Evolutionary conservation across 352 stramenopile genomes (phyloP), one percentile per base, ranked within the genome.

Genomic region (Pythium insidiosum): DNA sequence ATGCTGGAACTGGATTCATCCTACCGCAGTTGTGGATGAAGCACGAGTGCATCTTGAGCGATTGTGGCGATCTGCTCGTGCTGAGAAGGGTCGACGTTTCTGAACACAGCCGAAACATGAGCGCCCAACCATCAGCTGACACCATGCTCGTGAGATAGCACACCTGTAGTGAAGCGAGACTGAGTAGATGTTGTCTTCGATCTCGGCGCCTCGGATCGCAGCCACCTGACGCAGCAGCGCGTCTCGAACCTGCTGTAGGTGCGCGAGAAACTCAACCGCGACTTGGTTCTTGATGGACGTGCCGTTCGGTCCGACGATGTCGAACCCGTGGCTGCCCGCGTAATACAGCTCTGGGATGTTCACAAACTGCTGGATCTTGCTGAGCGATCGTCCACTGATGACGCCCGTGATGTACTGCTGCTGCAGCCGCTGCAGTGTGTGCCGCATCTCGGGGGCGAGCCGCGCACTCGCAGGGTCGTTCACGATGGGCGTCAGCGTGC

Each of bases 111-210:
- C 16, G 40, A 18, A 29, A 5, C 28, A 37, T 19, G 13, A 51
- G 9, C 16, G 11, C n/a, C 33, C 24, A 10, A 16, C 4, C 23
- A 7, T 50, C 25, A 39, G 23, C 35, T 9, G 28, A 29, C 37
- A n/a, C 16, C 25, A 6, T 10, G 18, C 28, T 9, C 9, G 15
- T 9, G 28, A 33, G 15, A 15, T 13, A 33, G 28, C 28, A 24
- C 65, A 95, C 67, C 85, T 56, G 47, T 94, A 96, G 50, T 96
- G 85, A 30, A 96, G 54, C 43, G 85, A 95, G 26, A 96, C 66
- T 1, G 78, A 92, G 40, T 89, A 96, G 2, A 92, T 59, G 51
- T 96, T 96, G 58, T 95, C 82, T 51, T 96, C 84, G 18, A 96
- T 79, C 41, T 83, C 61, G 1, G 82, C 75, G n/a, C 75, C 69